Percentiles rank a stretch among this genome's conserved stretches.
These are phyloP conservation scores for Pichia insulana DNA, from an alignment of 805 yeast species.

Conservation along the genomic window DNA sequence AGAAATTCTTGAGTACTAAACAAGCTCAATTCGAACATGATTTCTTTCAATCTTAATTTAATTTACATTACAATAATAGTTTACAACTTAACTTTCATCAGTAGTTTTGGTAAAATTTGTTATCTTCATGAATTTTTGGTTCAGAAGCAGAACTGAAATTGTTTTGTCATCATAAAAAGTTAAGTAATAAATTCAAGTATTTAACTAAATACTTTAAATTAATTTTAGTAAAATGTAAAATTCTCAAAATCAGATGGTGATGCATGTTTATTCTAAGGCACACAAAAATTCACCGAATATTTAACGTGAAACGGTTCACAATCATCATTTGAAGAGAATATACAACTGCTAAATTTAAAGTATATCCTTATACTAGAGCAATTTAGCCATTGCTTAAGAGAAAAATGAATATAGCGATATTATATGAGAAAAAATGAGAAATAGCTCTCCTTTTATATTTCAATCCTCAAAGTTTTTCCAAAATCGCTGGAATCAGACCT, in stretches of 20 bases:
- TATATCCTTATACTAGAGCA: neutral
- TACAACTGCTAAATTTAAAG: neutral
- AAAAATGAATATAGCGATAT: neutral
- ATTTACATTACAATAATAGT: neutral
- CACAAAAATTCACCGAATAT: conserved; percentile 33
- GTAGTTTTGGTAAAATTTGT: conserved; percentile 53
- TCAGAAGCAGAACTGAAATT: conserved; percentile 98
- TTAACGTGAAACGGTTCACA: conserved; percentile 26
- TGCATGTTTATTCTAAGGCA: conserved; percentile 91
- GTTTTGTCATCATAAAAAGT: conserved; percentile 50
- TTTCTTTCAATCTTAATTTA: conserved; percentile 10
- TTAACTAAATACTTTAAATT: conserved; percentile 3
- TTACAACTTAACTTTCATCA: neutral
- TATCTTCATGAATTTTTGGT: conserved; percentile 62
- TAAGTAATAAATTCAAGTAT: conserved; percentile 1
- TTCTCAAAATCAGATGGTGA: conserved; percentile 79
- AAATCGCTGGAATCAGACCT: too few species aligned
- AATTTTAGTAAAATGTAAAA: neutral
- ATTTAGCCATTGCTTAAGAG: neutral
- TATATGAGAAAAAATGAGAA: too few species aligned
- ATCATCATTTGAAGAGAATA: conserved; percentile 25
- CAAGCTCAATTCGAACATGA: conserved; percentile 28
- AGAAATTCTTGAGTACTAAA: conserved; percentile 34
- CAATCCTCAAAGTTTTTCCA: too few species aligned
- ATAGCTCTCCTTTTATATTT: too few species aligned